Conservation (phyloP, 257 asterid genomes). For the Gynochthodes officinalis region DNA sequence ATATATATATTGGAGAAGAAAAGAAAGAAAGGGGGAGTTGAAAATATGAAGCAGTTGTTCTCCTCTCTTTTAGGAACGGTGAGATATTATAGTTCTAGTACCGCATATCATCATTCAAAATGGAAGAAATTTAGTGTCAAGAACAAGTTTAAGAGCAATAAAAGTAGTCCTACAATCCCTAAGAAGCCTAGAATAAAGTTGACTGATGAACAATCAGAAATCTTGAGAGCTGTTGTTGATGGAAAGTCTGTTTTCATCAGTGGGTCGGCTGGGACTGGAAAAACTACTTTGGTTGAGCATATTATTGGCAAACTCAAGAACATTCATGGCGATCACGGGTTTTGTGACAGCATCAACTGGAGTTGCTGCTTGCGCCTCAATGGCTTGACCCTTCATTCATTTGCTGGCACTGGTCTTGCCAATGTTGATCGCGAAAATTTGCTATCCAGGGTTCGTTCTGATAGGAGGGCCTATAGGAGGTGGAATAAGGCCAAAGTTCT, state of each 20-base stretch:
- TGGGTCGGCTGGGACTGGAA: constrained; percentile 85
- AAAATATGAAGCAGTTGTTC: constrained; percentile 36
- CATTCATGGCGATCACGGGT: constrained; percentile 48
- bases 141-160: constrained; percentile 23
- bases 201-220: constrained; percentile 60
- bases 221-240: constrained; percentile 43
- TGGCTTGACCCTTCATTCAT: constrained; percentile 61
- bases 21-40: background rate
- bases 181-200: constrained; percentile 32
- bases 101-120: constrained; percentile 18
- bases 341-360: constrained; percentile 76
- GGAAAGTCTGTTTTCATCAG: constrained; percentile 64
- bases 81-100: constrained; percentile 41
- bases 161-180: constrained; percentile 17
- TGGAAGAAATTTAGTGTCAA: constrained; percentile 17
- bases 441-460: constrained; percentile 37
- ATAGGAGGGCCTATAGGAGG: constrained; percentile 39
- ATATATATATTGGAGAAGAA: background rate
- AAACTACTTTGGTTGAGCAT: constrained; percentile 51
- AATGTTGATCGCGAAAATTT: constrained; percentile 29
- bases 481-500: constrained; percentile 60
- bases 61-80: constrained; percentile 31
- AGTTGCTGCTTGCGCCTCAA: constrained; percentile 58
- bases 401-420: constrained; percentile 52
- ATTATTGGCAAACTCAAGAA: constrained; percentile 43